A percentile compares a stretch with the other conserved stretches of the same genome.
Conservation (phyloP, 805 yeast species). For the Starmerella lactis-condensi region DNA sequence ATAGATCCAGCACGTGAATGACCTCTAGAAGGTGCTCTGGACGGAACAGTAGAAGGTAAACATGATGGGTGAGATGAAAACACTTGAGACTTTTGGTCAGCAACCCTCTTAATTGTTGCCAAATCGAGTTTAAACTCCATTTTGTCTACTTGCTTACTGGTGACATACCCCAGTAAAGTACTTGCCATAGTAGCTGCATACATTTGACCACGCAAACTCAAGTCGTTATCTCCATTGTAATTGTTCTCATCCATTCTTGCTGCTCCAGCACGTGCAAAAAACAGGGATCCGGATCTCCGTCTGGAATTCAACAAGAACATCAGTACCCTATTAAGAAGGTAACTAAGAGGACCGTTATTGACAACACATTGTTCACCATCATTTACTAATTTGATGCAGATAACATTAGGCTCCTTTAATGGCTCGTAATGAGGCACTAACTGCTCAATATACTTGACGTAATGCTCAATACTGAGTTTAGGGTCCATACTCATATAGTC, state of each 20-base stretch:
- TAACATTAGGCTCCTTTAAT: conserved; percentile 41
- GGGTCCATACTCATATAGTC: conserved; percentile 68
- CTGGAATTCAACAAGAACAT: conserved; percentile 82
- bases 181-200: conserved; percentile 50
- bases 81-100: conserved; percentile 12
- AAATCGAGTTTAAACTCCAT: conserved; percentile 10
- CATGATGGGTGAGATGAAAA: conserved; percentile 9
- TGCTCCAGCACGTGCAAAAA: conserved; percentile 45
- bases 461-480: conserved; percentile 57
- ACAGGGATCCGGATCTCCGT: conserved; percentile 76
- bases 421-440: conserved; percentile 58
- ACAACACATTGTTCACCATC: conserved; percentile 73
- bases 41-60: conserved; percentile 7
- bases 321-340: conserved; percentile 74
- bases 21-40: conserved; percentile 1
- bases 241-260: conserved; percentile 33
- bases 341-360: conserved; percentile 70
- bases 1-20: background rate
- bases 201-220: conserved; percentile 51
- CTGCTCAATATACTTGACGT: conserved; percentile 47
- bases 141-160: conserved; percentile 14
- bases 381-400: conserved; percentile 71
- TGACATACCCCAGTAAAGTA: conserved; percentile 30
- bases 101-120: conserved; percentile 9
- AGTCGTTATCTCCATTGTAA: conserved; percentile 61